Evolutionary conservation across 495 filamentous ascomycete species (phyloP).

Genomic region (Aspergillus bertholletiae): DNA sequence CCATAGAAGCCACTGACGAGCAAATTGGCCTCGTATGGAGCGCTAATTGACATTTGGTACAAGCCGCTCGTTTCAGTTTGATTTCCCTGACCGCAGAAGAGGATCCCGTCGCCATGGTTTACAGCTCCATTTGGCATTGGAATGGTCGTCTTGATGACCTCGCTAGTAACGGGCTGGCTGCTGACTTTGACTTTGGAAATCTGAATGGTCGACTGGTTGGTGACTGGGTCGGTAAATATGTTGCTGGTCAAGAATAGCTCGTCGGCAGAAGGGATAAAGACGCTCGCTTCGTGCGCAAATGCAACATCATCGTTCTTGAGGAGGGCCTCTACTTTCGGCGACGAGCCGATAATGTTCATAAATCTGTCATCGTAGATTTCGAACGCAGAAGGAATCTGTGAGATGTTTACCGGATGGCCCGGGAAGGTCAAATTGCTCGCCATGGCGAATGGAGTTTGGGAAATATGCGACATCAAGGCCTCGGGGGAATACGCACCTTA

Average conservation of each 20-base stretch:
- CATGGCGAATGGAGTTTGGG: not conserved
- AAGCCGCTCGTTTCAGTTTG: slow-evolving; percentile 47
- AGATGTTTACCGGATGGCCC: not conserved
- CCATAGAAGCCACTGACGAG: slow-evolving; percentile 42
- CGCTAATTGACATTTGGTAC: slow-evolving; percentile 22
- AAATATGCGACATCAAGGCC: too few species aligned
- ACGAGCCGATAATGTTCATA: slow-evolving; percentile 30
- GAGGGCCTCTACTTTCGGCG: slow-evolving; percentile 34
- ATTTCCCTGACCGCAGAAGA: slow-evolving; percentile 53
- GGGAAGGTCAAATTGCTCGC: not conserved
- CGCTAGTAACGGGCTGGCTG: slow-evolving; percentile 28
- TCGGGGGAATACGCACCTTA: too few species aligned
- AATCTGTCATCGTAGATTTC: slow-evolving; percentile 32
- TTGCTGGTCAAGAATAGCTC: slow-evolving; percentile 62
- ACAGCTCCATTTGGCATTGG: slow-evolving; percentile 55
- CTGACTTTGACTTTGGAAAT: slow-evolving; percentile 32
- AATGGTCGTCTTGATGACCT: slow-evolving; percentile 39
- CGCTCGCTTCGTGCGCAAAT: slow-evolving; percentile 61
- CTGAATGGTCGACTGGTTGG: slow-evolving; percentile 31
- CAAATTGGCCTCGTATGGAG: slow-evolving; percentile 29
- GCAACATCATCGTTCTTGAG: slow-evolving; percentile 34
- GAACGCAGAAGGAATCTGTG: slow-evolving; percentile 18
- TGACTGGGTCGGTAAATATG: slow-evolving; percentile 26
- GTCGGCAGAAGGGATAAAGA: slow-evolving; percentile 48
- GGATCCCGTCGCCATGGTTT: slow-evolving; percentile 39